Evolutionary conservation across 140 eudicot genomes (phyloP).

Genomic region (Erigeron philadelphicus): DNA sequence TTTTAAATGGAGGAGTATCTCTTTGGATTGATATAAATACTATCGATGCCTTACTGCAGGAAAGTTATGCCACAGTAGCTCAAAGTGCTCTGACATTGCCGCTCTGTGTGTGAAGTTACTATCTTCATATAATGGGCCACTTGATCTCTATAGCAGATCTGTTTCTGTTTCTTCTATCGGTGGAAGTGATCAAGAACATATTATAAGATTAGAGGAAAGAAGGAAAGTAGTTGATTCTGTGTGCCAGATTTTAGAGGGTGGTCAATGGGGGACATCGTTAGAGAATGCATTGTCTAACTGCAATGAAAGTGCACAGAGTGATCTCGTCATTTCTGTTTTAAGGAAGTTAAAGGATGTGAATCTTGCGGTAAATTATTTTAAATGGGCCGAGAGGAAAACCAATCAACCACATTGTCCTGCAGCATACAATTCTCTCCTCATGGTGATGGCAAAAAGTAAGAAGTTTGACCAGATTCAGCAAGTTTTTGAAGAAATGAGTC

Average conservation of each 20-base stretch:
- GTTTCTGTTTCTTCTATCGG: constrained; percentile 25
- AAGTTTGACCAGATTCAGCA: constrained; percentile 47
- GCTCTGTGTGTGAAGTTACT: constrained; percentile 27
- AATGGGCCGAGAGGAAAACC: constrained; percentile 63
- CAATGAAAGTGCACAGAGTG: constrained; percentile 37
- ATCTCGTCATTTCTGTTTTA: constrained; percentile 58
- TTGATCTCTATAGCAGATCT: constrained; percentile 20
- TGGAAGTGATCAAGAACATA: constrained; percentile 29
- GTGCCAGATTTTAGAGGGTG: constrained; percentile 60
- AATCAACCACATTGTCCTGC: constrained; percentile 59
- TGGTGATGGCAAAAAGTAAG: constrained; percentile 63
- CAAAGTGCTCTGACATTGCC: constrained; percentile 22
- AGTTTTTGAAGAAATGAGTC: constrained; percentile 73
- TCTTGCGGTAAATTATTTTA: constrained; percentile 57
- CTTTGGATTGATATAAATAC: constrained; percentile 8
- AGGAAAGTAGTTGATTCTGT: constrained; percentile 47
- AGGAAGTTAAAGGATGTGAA: constrained; percentile 57
- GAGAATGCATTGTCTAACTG: constrained; percentile 54
- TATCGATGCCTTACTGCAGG: constrained; percentile 37
- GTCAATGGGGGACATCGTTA: constrained; percentile 59
- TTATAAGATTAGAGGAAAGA: constrained; percentile 32
- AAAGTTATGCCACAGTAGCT: constrained; percentile 19
- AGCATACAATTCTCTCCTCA: constrained; percentile 69
- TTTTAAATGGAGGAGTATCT: background rate
- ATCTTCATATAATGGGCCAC: constrained; percentile 25